phyloP scores from a whole-genome alignment of 192 early-diverging fungal genomes.

The Coemansia sp. region DNA sequence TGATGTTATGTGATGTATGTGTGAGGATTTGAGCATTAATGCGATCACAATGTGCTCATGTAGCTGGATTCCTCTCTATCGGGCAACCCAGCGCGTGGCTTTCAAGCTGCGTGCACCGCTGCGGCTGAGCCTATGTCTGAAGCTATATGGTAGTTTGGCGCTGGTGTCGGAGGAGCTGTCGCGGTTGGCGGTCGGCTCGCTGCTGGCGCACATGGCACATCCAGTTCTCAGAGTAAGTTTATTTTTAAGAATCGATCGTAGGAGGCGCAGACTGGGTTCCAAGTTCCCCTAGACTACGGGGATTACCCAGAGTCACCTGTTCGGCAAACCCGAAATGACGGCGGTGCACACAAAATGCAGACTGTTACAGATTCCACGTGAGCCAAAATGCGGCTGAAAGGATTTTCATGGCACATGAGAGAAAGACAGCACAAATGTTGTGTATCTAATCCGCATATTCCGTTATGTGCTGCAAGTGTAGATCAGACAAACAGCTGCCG shows the following conservation, averaged over 20 bases:
- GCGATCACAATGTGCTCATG: slow-evolving; percentile 5
- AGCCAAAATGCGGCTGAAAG: neutral
- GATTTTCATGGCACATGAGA: neutral
- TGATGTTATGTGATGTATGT: slow-evolving; percentile 5
- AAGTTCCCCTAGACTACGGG: neutral
- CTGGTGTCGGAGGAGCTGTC: slow-evolving; percentile 31
- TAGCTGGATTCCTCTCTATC: slow-evolving; percentile 44
- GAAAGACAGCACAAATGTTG: neutral
- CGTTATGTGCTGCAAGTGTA: slow-evolving; percentile 18
- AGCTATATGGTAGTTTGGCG: slow-evolving; percentile 46
- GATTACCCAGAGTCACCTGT: no score
- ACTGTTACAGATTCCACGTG: slow-evolving; percentile 11
- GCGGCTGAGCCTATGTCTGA: slow-evolving; percentile 40
- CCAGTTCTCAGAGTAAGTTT: slow-evolving; percentile 37
- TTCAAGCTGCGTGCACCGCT: slow-evolving; percentile 40
- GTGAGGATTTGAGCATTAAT: slow-evolving; percentile 2
- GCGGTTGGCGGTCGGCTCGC: slow-evolving; percentile 23
- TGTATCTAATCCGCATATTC: slow-evolving; percentile 3
- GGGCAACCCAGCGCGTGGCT: slow-evolving; percentile 39
- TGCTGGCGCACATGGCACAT: slow-evolving; percentile 40
- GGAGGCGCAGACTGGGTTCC: neutral
- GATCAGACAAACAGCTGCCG: slow-evolving; percentile 51
- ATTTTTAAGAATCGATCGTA: neutral
- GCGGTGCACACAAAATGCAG: no score
- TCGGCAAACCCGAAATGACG: no score